Evolutionary conservation across 768 basidiomycete species (phyloP).

Genomic region (Ramaria sp.): DNA sequence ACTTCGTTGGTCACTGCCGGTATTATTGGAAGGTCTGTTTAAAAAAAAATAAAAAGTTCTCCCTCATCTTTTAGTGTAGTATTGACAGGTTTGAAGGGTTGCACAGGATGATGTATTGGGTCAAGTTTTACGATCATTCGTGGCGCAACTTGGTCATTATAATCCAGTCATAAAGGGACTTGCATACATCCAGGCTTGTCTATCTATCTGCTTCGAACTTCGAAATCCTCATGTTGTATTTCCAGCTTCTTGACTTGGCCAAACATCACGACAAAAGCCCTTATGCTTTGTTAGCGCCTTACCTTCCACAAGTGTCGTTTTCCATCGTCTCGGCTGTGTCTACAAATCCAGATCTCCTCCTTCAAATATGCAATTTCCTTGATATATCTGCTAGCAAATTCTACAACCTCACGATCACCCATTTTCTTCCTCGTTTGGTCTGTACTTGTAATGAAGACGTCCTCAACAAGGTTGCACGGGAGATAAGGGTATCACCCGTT

Average conservation of each 20-base stretch:
- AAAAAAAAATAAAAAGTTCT: too few species aligned
- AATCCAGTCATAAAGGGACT: slow-evolving; percentile 63
- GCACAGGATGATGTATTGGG: slow-evolving; percentile 42
- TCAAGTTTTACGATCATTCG: slow-evolving; percentile 47
- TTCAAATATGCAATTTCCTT: slow-evolving; percentile 62
- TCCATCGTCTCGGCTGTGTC: slow-evolving; percentile 50
- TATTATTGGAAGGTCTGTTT: slow-evolving; percentile 33
- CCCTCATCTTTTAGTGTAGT: slow-evolving; percentile 1
- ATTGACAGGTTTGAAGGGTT: slow-evolving; percentile 24
- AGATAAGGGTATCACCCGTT: slow-evolving; percentile 36
- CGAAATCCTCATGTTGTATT: not conserved
- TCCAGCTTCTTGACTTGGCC: slow-evolving; percentile 47
- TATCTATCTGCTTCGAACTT: not conserved
- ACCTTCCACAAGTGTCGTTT: slow-evolving; percentile 54
- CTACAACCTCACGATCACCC: slow-evolving; percentile 47
- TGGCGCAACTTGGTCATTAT: slow-evolving; percentile 52
- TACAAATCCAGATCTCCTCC: slow-evolving; percentile 45
- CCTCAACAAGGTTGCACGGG: slow-evolving; percentile 49
- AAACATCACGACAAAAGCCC: slow-evolving; percentile 48
- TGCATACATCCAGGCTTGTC: slow-evolving; percentile 54
- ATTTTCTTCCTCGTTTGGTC: slow-evolving; percentile 62
- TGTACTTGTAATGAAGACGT: slow-evolving; percentile 46
- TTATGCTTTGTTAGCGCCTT: slow-evolving; percentile 59
- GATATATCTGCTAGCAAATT: slow-evolving; percentile 46
- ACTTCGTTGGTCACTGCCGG: slow-evolving; percentile 54